Base-by-base conservation (phyloP, 2,329 filamentous ascomycete genomes). In the Metarhizium album region DNA sequence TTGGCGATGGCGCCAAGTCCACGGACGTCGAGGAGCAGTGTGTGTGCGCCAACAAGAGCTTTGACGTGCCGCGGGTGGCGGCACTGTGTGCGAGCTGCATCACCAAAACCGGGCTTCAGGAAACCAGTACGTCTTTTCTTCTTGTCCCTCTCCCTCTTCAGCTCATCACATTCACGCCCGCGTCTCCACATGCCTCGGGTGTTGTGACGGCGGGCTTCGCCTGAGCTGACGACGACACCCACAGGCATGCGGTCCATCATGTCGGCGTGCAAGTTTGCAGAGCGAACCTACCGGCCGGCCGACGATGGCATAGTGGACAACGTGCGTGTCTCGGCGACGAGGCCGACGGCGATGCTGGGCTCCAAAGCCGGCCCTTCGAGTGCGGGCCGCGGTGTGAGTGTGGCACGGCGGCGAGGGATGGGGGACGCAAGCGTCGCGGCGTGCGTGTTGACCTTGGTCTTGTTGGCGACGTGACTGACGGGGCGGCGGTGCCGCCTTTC, bases 61-160 rank as follows among this genome's bases (percentile, higher is more conserved):
- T 72, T 48, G 60, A 72, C 45, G 69, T 72, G 13, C 59, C 63
- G 33, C 54, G 58, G 37, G 54, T 72, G n/a, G 64, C 67, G 5
- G 67, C 61, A 1, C 55, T 70, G 8, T 72, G 69, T 40, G 60
- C 68, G 18, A 66, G 67, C 48, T 72, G 69, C 52, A 66, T 72
- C 35, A 49, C 56, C 4, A 55, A 63, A 52, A 58, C 62, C 18
- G 63, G 62, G 0, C 59, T 66, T 51, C 49, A 55, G 23, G 57
- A 62, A 11, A 67, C 61, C 29, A 63, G 68, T 69, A 54, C 57
- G 66, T 59, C 7, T 35, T 4, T 11, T 51, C n/a, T 43, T 29
- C 27, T 8, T n/a, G 16, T 11, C 45, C n/a, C 23, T 47, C n/a
- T 38, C 46, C 23, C 8, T 42, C 40, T 38, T 11, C 8, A 46